Evolutionary conservation across 2,329 filamentous ascomycete species (phyloP).

Genomic region (Calonectria honghensis): DNA sequence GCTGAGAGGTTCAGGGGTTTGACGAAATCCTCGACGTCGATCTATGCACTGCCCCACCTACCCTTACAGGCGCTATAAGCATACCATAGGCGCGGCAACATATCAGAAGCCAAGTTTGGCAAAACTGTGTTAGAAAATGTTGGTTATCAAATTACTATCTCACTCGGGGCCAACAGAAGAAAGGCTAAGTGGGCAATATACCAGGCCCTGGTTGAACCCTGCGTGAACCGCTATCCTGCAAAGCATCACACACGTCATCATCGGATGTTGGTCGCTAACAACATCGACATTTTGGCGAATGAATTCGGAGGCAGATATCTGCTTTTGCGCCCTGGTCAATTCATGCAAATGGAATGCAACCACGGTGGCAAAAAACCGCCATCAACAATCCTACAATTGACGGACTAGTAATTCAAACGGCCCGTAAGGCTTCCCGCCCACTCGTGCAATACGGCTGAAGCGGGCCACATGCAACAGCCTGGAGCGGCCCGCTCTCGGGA

Average conservation of each 20-base stretch:
- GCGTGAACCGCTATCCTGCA: neutral
- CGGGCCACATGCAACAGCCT: neutral
- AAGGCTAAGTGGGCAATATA: neutral
- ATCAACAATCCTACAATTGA: too few species aligned
- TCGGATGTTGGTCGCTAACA: neutral
- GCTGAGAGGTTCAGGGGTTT: neutral
- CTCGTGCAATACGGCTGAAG: neutral
- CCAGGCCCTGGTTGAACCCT: neutral
- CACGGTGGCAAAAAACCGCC: neutral
- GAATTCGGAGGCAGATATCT: neutral
- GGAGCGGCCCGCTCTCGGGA: neutral
- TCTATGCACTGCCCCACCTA: neutral
- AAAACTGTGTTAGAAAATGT: neutral
- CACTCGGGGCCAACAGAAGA: neutral
- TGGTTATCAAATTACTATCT: neutral
- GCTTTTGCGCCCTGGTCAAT: neutral
- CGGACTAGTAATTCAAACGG: too few species aligned
- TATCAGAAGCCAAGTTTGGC: neutral
- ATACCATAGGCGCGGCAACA: neutral
- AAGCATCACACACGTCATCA: neutral
- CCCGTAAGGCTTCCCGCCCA: neutral
- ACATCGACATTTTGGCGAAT: neutral
- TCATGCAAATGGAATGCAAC: neutral
- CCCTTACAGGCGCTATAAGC: neutral
- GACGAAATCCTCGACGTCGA: neutral